Conservation (phyloP, 805 yeast genomes). For the Isabelozyma gotoi region DNA sequence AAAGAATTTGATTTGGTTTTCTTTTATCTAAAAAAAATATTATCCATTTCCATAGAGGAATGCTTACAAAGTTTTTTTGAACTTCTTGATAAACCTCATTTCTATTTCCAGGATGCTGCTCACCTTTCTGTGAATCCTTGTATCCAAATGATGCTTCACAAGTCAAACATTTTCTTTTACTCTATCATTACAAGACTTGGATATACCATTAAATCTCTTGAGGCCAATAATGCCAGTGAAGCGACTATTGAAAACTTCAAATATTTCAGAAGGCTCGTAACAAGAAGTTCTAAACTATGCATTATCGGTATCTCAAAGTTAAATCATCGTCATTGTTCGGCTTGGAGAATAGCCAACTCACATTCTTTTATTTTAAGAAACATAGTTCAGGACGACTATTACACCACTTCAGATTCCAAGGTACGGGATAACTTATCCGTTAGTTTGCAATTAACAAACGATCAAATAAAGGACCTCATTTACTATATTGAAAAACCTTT, state of each 20-base stretch:
- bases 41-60: conserved; percentile 9
- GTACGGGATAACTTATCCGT: not conserved
- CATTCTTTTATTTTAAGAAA: conserved; percentile 10
- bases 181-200: conserved; percentile 8
- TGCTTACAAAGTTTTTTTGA: conserved; percentile 9
- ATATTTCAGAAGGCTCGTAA: conserved; percentile 2
- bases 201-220: not conserved
- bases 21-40: conserved; percentile 13
- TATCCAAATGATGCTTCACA: conserved; percentile 7
- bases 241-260: not conserved
- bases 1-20: conserved; percentile 5
- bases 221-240: not conserved
- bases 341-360: conserved; percentile 17
- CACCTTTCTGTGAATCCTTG: conserved; percentile 10
- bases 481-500: not conserved
- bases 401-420: conserved; percentile 2
- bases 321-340: conserved; percentile 15
- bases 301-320: conserved; percentile 11
- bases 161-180: conserved; percentile 7
- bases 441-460: conserved; percentile 1
- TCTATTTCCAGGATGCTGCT: conserved; percentile 5
- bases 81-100: conserved; percentile 8
- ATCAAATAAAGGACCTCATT: conserved; percentile 6
- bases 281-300: conserved; percentile 5
- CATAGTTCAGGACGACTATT: conserved; percentile 10